Percentiles rank a stretch among this genome's conserved stretches.
These are phyloP conservation scores for Kazachstania sp. DNA, from an alignment of 1,139 yeast species.

Conservation along the genomic window DNA sequence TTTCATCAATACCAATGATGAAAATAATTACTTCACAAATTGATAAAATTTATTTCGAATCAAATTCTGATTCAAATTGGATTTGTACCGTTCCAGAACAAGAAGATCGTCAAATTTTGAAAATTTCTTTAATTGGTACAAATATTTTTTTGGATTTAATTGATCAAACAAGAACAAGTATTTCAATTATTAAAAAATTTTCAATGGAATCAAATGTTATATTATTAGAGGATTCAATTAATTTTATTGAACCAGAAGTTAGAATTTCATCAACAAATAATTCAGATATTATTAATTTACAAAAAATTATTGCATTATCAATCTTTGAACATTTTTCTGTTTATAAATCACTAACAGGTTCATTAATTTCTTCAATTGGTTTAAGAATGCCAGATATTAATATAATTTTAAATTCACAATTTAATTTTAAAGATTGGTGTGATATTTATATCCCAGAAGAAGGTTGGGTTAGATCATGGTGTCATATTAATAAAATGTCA, in stretches of 20 bases:
- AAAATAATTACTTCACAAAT: constrained; percentile 14
- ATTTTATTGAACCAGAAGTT: constrained; percentile 1
- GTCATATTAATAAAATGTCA: constrained; percentile 24
- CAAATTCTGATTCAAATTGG: constrained; percentile 1
- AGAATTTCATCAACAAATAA: constrained; percentile 1
- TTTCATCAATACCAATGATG: constrained; percentile 12
- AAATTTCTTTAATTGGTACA: constrained; percentile 6
- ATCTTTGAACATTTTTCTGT: constrained; percentile 23
- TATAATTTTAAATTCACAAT: constrained; percentile 22
- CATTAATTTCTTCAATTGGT: constrained; percentile 24
- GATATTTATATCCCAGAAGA: constrained; percentile 23
- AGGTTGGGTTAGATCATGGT: constrained; percentile 30
- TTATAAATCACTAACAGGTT: constrained; percentile 27
- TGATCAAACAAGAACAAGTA: not conserved
- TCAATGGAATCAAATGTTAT: constrained; percentile 2
- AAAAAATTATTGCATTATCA: constrained; percentile 15
- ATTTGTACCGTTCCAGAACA: not conserved
- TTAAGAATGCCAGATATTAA: constrained; percentile 25
- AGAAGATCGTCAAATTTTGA: not conserved
- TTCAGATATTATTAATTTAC: constrained; percentile 6
- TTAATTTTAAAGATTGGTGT: constrained; percentile 31
- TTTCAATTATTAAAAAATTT: constrained; percentile 1
- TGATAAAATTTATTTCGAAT: constrained; percentile 14
- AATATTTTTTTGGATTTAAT: not conserved
- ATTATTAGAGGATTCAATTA: not conserved